Evolutionary conservation across 805 yeast species (phyloP), one percentile per base, ranked within the genome.

Genomic region (Lachancea waltii): DNA sequence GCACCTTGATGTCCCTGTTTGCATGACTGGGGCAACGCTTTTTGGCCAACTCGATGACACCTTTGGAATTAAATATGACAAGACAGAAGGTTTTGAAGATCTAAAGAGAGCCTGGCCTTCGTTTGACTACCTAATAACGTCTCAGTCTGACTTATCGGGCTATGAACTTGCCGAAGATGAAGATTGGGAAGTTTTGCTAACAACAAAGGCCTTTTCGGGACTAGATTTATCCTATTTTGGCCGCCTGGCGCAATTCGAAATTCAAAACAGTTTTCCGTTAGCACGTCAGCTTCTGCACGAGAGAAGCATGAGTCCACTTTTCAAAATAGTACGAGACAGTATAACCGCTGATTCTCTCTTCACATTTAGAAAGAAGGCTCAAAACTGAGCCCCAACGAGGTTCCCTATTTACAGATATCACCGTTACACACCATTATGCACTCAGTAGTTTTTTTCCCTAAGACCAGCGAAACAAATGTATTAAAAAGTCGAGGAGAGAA

Each of bases 21-120:
- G 95, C 51, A 86, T 85, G 92, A 77, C 90, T 1, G 97, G 97
- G 7, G 80, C 79, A 3, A 74, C 89, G 3, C 67, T 75, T 36
- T 90, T 90, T 62, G 80, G 80, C 0, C 81, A 87, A 52, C 47
- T 82, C 4, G 70, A 73, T 34, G 57, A 49, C 3, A 16, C 30
- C 3, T 49, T 60, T 28, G 53, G 54, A 27, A 54, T 72, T 30
- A 56, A 43, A 7, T 90, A 85, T 53, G 96, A 90, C 58, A 86
- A 81, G 53, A 75, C 92, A 0, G 97, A 90, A 54, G 65, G 70
- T 34, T 45, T 45, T 3, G 50, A 46, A 0, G 57, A 46, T 3
- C 56, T 83, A 31, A 37, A 40, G 10, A 48, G 46, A 1, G 38
- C 60, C n/a, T 76, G 81, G 79, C 49, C 58, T 3, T 35, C 61